Evolutionary conservation across 1,284 basidiomycete genomes (phyloP).

Genomic region (Fomes fomentarius): DNA sequence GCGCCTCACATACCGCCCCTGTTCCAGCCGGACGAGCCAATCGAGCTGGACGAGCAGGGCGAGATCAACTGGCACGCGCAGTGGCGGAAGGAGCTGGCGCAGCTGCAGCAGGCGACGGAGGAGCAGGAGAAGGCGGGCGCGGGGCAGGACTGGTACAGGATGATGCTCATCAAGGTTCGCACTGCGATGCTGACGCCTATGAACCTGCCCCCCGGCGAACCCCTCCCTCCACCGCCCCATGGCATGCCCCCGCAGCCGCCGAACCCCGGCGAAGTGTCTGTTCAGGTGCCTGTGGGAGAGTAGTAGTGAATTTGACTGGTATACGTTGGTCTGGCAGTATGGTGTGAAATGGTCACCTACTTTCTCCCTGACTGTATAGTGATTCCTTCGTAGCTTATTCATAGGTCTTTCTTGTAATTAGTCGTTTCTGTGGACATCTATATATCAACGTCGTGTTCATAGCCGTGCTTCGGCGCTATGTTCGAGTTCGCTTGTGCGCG

Average conservation of each 20-base stretch:
- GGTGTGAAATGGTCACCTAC: background rate
- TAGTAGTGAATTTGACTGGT: constrained; percentile 18
- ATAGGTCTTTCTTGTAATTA: too few relatives aligned
- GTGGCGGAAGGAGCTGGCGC: constrained; percentile 77
- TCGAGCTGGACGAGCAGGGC: constrained; percentile 76
- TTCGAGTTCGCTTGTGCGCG: too few relatives aligned
- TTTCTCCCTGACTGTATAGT: too few relatives aligned
- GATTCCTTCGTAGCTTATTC: too few relatives aligned
- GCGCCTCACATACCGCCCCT: constrained; percentile 60
- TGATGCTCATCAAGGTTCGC: constrained; percentile 77
- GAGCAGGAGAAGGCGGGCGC: constrained; percentile 80
- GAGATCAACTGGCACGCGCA: constrained; percentile 77
- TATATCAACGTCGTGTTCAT: too few relatives aligned
- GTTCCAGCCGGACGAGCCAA: constrained; percentile 62
- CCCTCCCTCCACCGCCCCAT: constrained; percentile 39
- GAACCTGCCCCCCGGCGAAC: constrained; percentile 59
- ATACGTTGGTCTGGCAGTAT: background rate
- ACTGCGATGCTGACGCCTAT: constrained; percentile 68
- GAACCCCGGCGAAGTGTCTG: constrained; percentile 29
- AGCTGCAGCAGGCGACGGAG: constrained; percentile 68
- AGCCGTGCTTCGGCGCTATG: too few relatives aligned
- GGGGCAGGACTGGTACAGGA: constrained; percentile 79
- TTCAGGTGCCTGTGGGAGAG: constrained; percentile 19
- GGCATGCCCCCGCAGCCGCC: constrained; percentile 29
- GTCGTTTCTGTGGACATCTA: too few relatives aligned